phyloP scores from a whole-genome alignment of 139 green algal genomes.

The Pleodorina starrii region DNA sequence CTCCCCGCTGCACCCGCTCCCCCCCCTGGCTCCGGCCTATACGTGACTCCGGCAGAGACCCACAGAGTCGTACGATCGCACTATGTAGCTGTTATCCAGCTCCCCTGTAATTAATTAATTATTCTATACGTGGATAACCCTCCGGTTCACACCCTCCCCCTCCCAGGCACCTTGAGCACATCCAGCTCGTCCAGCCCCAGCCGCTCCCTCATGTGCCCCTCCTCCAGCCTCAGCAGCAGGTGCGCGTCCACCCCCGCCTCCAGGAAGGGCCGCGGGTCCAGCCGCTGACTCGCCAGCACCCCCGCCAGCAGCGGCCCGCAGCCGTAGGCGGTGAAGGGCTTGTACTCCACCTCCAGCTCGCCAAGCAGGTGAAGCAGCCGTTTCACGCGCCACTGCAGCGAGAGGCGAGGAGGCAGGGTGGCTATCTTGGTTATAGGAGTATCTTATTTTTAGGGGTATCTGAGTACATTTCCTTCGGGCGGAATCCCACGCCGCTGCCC shows the following conservation, averaged over 20 bases:
- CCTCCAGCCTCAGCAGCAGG: conserved; percentile 27
- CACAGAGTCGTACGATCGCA: no score
- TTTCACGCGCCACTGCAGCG: conserved; percentile 26
- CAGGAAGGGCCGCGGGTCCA: conserved; percentile 9
- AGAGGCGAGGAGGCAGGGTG: background rate
- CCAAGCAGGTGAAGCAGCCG: conserved; percentile 40
- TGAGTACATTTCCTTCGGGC: no score
- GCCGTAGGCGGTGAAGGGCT: conserved; percentile 36
- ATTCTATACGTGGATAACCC: no score
- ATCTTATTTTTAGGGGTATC: no score
- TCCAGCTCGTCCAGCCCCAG: conserved; percentile 34
- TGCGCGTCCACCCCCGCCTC: conserved; percentile 4
- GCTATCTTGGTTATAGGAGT: background rate
- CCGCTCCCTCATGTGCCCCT: background rate
- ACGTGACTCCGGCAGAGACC: no score
- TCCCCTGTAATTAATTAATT: no score
- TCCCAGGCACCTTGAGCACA: conserved; percentile 15
- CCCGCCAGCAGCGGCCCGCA: conserved; percentile 27
- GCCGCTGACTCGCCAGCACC: conserved; percentile 13
- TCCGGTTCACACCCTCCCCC: no score
- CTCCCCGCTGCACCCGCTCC: no score
- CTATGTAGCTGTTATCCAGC: no score
- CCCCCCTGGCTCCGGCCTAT: no score
- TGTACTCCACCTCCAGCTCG: conserved; percentile 26
- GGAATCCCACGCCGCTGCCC: no score